These are phyloP conservation scores for Arthrobotrys entomopaga DNA, from an alignment of 2,329 filamentous ascomycete species.

Conservation along the genomic window DNA sequence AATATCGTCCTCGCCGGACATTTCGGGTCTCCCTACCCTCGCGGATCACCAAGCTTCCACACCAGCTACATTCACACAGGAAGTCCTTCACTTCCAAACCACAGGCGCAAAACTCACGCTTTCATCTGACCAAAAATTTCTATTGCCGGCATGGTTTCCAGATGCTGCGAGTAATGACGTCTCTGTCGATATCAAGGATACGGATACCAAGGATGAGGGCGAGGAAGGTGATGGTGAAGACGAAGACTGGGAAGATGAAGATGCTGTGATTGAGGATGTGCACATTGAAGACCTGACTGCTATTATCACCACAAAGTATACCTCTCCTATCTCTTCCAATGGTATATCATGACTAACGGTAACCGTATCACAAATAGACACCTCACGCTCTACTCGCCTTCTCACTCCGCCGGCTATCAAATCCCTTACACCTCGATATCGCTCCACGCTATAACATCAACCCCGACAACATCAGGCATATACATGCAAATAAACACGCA, in stretches of 20 bases:
- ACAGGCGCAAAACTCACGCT: slow-evolving; percentile 47
- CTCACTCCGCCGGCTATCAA: slow-evolving; percentile 41
- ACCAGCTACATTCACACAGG: slow-evolving; percentile 44
- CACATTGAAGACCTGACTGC: slow-evolving; percentile 44
- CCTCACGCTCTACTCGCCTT: slow-evolving; percentile 30
- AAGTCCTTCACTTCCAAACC: slow-evolving; percentile 45
- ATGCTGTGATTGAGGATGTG: slow-evolving; percentile 49
- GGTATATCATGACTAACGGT: slow-evolving; percentile 1
- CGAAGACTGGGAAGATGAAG: slow-evolving; percentile 54
- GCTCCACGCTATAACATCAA: slow-evolving; percentile 50
- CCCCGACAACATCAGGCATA: slow-evolving; percentile 49
- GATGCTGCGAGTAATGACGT: slow-evolving; percentile 45
- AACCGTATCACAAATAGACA: slow-evolving; percentile 8
- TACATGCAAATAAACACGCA: slow-evolving; percentile 55
- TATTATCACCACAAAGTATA: slow-evolving; percentile 41
- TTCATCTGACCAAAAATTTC: slow-evolving; percentile 51
- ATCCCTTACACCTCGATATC: slow-evolving; percentile 47
- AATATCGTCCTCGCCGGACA: slow-evolving; percentile 37
- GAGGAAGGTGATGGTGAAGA: slow-evolving; percentile 27
- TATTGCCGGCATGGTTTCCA: slow-evolving; percentile 46
- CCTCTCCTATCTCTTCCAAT: not conserved
- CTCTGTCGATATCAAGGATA: slow-evolving; percentile 35
- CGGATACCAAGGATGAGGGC: not conserved
- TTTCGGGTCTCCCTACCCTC: slow-evolving; percentile 37
- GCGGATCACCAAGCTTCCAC: slow-evolving; percentile 50